Evolutionary conservation across 23 red algal species (phyloP), one percentile per base, ranked within the genome.

Genomic region (Chondrus crispus): DNA sequence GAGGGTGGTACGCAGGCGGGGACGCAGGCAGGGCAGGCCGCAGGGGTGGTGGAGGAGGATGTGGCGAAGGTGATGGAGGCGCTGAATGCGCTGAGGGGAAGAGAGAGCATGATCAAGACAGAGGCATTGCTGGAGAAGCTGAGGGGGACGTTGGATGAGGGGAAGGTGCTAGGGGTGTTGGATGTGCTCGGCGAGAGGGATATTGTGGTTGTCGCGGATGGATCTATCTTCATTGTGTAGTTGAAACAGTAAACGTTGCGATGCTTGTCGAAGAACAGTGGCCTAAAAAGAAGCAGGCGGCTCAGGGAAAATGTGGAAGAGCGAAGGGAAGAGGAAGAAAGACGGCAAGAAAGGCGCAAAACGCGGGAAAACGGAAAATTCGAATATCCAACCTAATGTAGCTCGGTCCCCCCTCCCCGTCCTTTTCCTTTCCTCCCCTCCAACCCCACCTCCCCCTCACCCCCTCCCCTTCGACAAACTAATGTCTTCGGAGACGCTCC

Each of bases 171-270:
- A 4, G 26, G 26, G 51, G 52, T 46, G 16, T 62, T 92, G 60
- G 62, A 82, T 75, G 45, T 74, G 77, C 37, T 92, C 2, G 45
- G 53, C 24, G 46, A 77, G 35, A 62, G 68, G 62, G 89, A 92
- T 57, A 37, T 92, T 28, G 79, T 92, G 24, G 89, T 92, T 19
- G 37, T 92, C 7, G 76, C 89, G 18, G 89, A 92, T 62, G 77
- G 76, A 5, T 73, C 76, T 19, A 92, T 92, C 78, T 92, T 92
- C 49, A 92, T 92, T 76, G 89, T 84, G 52, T 87, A 73, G 51
- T n/a, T n/a, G n/a, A n/a, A n/a, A n/a, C n/a, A n/a, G n/a, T n/a
- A n/a, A n/a, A n/a, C n/a, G n/a, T n/a, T n/a, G n/a, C n/a, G n/a
- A n/a, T n/a, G n/a, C n/a, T n/a, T n/a, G n/a, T n/a, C n/a, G n/a